Base-by-base conservation (phyloP, 2,329 filamentous ascomycete genomes). In the Catunica adiposa region DNA sequence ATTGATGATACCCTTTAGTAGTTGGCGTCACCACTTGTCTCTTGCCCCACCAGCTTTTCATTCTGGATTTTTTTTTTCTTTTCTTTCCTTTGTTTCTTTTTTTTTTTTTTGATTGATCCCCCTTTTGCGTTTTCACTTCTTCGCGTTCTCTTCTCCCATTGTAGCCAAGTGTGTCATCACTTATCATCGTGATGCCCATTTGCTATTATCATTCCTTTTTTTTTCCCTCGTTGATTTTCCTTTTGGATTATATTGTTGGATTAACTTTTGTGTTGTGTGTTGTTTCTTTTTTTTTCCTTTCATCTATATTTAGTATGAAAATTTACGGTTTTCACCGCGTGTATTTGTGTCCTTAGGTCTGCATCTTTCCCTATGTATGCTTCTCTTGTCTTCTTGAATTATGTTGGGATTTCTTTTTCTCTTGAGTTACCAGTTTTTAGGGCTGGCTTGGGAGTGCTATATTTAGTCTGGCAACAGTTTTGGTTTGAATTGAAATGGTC, bases 181-280 rank as follows among this genome's bases (percentile, higher is more conserved):
- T 5, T 34, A 11, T 11, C 5, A 5, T 34, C 29, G 5, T 11
- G 29, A 34, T 11, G 11, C 29, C 5, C 29, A 34, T 34, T 34
- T 5, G 11, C 29, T 34, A 34, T 34, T 11, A 5, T 34, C 29
- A 34, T 5, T 11, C 11, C 11, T 34, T 11, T 34, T 34, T 34
- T 34, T 34, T 34, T 34, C 11, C 29, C 11, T 34, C 11, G 11
- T 34, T 34, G 5, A 5, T 5, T 34, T 34, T 34, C 29, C 5
- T 34, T 5, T 5, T 34, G 11, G 29, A 5, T 11, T 34, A n/a
- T 34, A 5, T 34, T 34, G 29, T 34, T 11, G 29, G 29, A 34
- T 34, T 34, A 11, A 5, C 11, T 34, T 34, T 34, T 34, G 5
- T 34, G 65, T 64, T 57, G 58, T 56, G 46, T 51, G 61, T 59